Percentiles rank a stretch among this genome's conserved stretches.
Evolutionary conservation across 176 grass and related monocot genomes (phyloP).

Genomic region (Oryza glaberrima): DNA sequence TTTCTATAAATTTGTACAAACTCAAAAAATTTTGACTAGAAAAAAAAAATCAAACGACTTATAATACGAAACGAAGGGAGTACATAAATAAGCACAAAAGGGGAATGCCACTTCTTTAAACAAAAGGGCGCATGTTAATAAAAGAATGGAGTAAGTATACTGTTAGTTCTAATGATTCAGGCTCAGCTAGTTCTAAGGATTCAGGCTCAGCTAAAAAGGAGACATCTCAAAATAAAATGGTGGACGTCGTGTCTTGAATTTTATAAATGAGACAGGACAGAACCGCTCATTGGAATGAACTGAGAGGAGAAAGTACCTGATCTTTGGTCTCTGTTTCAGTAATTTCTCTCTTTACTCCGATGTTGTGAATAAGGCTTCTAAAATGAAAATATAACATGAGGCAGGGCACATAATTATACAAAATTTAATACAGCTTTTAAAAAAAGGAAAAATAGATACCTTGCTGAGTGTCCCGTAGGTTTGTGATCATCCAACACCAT

Average conservation of each 20-base stretch:
- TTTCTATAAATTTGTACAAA: too few species aligned
- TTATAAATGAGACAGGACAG: neutral
- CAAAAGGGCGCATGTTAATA: neutral
- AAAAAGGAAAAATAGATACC: slow-evolving; percentile 30
- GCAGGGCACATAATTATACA: neutral
- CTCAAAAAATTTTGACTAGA: too few species aligned
- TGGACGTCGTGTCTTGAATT: neutral
- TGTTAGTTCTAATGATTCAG: neutral
- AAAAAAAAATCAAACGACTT: too few species aligned
- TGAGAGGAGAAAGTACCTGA: slow-evolving; percentile 59
- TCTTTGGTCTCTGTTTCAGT: slow-evolving; percentile 57
- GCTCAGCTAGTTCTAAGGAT: too few species aligned
- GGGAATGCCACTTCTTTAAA: neutral
- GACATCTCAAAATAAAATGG: neutral
- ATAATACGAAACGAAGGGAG: too few species aligned
- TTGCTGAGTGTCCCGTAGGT: slow-evolving; percentile 53
- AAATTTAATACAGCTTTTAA: slow-evolving; percentile 7
- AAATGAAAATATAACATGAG: slow-evolving; percentile 9
- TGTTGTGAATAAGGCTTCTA: slow-evolving; percentile 57
- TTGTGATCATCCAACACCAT: slow-evolving; percentile 61
- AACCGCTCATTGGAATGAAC: neutral
- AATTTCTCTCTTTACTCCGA: slow-evolving; percentile 75
- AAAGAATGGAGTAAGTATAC: neutral
- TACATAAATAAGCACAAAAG: neutral
- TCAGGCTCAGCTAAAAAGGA: neutral